phyloP scores from a whole-genome alignment of 768 basidiomycete genomes.

The Candolleomyces eurysporus region DNA sequence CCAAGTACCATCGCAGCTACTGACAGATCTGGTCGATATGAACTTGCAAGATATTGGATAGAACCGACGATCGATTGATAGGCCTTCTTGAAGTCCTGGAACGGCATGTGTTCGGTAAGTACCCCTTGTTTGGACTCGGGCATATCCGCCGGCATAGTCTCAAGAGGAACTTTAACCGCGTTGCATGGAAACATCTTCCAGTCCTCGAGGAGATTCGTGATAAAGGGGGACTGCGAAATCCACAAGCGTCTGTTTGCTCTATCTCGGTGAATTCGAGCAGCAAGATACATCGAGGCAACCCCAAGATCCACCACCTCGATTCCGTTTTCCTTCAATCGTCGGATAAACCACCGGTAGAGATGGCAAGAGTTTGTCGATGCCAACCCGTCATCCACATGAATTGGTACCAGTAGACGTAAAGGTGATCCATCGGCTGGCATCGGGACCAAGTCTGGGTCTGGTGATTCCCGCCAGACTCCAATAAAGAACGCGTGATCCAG shows the following conservation, averaged over 20 bases:
- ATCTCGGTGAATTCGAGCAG: slow-evolving; percentile 13
- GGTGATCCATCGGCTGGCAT: slow-evolving; percentile 4
- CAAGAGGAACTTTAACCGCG: slow-evolving; percentile 14
- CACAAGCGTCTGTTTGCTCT: neutral
- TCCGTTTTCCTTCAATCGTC: neutral
- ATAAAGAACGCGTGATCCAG: slow-evolving; percentile 7
- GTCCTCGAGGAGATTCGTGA: slow-evolving; percentile 8
- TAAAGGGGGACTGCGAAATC: slow-evolving; percentile 12
- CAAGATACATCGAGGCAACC: slow-evolving; percentile 18
- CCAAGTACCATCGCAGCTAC: slow-evolving; percentile 25
- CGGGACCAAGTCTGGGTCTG: slow-evolving; percentile 6
- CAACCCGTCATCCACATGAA: slow-evolving; percentile 10
- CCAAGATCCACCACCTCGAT: slow-evolving; percentile 10
- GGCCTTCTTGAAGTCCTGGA: neutral
- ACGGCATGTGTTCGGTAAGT: neutral
- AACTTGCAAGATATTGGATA: slow-evolving; percentile 21
- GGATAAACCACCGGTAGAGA: slow-evolving; percentile 7
- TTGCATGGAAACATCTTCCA: slow-evolving; percentile 4
- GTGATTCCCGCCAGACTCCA: neutral
- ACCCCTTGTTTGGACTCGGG: slow-evolving; percentile 19
- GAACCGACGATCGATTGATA: slow-evolving; percentile 17
- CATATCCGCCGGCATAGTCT: neutral
- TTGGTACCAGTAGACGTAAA: slow-evolving; percentile 2
- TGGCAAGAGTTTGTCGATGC: neutral
- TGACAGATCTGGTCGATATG: slow-evolving; percentile 30